Conservation (phyloP, 768 basidiomycete species). For the Russula sp. region DNA sequence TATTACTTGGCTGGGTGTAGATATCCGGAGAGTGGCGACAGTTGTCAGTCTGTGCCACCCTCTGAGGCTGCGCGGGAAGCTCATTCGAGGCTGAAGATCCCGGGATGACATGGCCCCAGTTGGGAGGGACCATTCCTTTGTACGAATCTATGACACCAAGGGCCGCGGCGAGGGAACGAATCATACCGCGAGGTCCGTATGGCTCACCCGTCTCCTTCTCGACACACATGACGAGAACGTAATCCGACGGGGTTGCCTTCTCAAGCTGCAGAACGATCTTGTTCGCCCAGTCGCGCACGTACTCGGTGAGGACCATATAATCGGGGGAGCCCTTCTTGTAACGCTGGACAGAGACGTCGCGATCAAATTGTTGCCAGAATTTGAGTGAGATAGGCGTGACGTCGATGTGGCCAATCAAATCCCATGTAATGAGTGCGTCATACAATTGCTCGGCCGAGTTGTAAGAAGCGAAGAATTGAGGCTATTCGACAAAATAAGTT, state of each 20-base stretch:
- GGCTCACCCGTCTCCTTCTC: constrained; percentile 15
- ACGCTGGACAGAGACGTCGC: neutral
- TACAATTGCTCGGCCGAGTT: constrained; percentile 37
- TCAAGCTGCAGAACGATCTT: constrained; percentile 25
- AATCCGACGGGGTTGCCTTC: constrained; percentile 21
- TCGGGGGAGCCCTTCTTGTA: constrained; percentile 2
- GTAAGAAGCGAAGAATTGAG: constrained; percentile 35
- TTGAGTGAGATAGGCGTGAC: constrained; percentile 36
- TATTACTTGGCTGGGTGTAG: neutral
- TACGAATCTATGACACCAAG: constrained; percentile 11
- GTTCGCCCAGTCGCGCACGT: constrained; percentile 20
- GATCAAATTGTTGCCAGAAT: constrained; percentile 32
- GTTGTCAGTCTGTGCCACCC: neutral
- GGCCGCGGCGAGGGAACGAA: constrained; percentile 24
- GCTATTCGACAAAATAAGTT: constrained; percentile 19
- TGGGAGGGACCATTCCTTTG: constrained; percentile 18
- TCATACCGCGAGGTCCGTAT: constrained; percentile 27
- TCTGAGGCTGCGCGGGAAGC: neutral
- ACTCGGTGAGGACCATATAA: constrained; percentile 10
- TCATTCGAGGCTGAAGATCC: neutral
- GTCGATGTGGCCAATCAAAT: constrained; percentile 29
- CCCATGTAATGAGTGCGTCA: constrained; percentile 34
- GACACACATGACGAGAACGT: constrained; percentile 17
- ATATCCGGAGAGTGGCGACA: constrained; percentile 6
- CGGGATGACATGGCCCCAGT: constrained; percentile 22